Evolutionary conservation across 179 eudicot genomes (phyloP), one percentile per base, ranked within the genome.

Genomic region (Monotropa hypopitys): DNA sequence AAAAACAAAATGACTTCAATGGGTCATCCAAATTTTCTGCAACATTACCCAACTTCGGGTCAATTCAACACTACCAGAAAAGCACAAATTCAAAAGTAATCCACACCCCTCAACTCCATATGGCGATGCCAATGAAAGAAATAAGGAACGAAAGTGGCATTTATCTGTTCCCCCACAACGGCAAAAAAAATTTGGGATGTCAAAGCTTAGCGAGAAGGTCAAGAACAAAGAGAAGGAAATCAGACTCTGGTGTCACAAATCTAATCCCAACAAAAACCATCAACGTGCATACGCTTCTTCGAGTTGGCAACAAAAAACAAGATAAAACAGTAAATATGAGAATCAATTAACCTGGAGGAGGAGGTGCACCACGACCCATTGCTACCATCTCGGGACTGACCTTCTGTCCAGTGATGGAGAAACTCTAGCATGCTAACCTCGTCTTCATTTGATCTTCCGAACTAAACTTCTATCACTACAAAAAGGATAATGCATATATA

Each of bases 321-420:
- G 15, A 26, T 42, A 62, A 76, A 42, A 42, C 66, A 28, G 20
- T 32, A n/a, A 26, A 71, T 23, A 74, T 16, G 16, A 26, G n/a
- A 50, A 38, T 70, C 65, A 62, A 71, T 85, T 21, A 79, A 87
- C 89, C 89, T 72, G 81, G 89, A 18, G 89, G 88, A 30, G 91
- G 88, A 81, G 91, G 91, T 46, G 89, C 91, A 47, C 88, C 88
- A 70, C 91, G 88, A 18, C 89, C 89, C 97, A 93, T 90, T 10
- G 91, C 85, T 70, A 87, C 91, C 73, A 95, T 82, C 76, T 93
- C 88, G 23, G 93, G 89, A 46, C 92, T 91, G 72, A 95, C 88
- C 62, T 84, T 76, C 77, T 95, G 98, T 45, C 97, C 98, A 43
- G 99, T n/a, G n/a, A n/a, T n/a, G n/a, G n/a, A n/a, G n/a, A n/a